Evolutionary conservation across 345 rosid species (phyloP).

Genomic region (Citrus sp.): DNA sequence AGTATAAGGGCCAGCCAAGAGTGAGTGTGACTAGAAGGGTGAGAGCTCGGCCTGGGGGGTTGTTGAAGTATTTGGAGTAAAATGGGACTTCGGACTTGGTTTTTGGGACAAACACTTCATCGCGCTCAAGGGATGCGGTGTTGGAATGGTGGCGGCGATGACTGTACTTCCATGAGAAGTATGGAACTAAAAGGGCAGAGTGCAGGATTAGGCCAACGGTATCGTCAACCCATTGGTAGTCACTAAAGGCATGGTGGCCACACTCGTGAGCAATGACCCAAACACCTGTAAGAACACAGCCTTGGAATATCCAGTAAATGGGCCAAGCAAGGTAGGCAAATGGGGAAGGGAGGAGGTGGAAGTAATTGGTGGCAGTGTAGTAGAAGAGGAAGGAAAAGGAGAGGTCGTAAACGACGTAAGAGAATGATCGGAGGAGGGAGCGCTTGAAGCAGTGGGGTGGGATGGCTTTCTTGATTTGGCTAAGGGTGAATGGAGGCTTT

Average conservation of each 20-base stretch:
- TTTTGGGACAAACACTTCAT: constrained; percentile 63
- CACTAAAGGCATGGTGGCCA: constrained; percentile 73
- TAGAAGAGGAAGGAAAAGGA: constrained; percentile 33
- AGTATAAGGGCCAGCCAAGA: constrained; percentile 52
- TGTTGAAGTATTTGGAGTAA: constrained; percentile 37
- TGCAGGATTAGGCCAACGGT: constrained; percentile 55
- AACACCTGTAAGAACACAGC: constrained; percentile 52
- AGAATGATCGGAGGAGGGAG: constrained; percentile 55
- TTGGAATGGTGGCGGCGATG: constrained; percentile 75
- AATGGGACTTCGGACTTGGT: constrained; percentile 32
- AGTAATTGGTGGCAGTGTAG: constrained; percentile 37
- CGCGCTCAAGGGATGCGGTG: constrained; percentile 59
- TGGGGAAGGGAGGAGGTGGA: constrained; percentile 38
- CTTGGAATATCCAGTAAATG: constrained; percentile 53
- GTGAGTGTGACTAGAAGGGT: constrained; percentile 29
- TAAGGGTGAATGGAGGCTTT: constrained; percentile 54
- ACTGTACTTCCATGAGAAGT: constrained; percentile 67
- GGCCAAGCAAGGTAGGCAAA: constrained; percentile 52
- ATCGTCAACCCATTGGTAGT: constrained; percentile 53
- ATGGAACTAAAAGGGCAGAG: constrained; percentile 54
- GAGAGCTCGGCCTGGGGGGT: constrained; percentile 41
- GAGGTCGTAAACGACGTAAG: constrained; percentile 44
- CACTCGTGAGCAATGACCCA: constrained; percentile 75
- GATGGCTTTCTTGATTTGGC: constrained; percentile 51
- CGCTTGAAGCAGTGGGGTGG: constrained; percentile 65